Evolutionary conservation across 306 rosid species (phyloP), one percentile per base, ranked within the genome.

Genomic region (Acacia melanoxylon): DNA sequence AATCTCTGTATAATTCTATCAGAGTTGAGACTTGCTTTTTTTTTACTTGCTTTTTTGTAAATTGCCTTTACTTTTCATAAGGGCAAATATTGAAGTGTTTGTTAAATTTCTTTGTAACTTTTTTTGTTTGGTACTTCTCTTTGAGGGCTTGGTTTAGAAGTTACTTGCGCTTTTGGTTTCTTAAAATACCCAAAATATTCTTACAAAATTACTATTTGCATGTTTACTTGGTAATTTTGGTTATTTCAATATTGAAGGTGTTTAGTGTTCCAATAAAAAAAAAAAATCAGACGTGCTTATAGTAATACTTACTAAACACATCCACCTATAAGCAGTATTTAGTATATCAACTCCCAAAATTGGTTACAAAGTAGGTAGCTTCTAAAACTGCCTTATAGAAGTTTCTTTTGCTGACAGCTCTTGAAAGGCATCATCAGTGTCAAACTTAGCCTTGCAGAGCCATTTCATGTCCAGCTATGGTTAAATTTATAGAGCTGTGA

Each of bases 331-430:
- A 46, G 52, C 52, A 46, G 13, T 15, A 56, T 76, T 69, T 71
- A 40, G n/a, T 29, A 27, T 13, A 31, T 63, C 65, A 33, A 22
- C 51, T 41, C 48, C 74, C 46, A 75, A 41, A 13, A 24, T 85
- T 76, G 15, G 67, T 49, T 65, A 17, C 63, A 76, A 49, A 72
- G 68, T 78, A 51, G 61, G 68, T 78, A 51, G 61, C 48, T 45
- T 56, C 19, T 46, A 62, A 68, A 51, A 41, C 75, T 63, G 77
- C 68, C 66, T 31, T 51, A 24, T 46, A 33, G 65, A 52, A 44
- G 63, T 42, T 8, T 35, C 19, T 72, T 54, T 85, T 67, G 62
- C 46, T 33, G 16, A 66, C 27, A 6, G 17, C 35, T 79, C 14
- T 76, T 61, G 46, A 52, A 68, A 59, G 10, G 27, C 45, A 48